phyloP scores from a whole-genome alignment of 352 stramenopile species.

The Phytophthora palmivora region DNA sequence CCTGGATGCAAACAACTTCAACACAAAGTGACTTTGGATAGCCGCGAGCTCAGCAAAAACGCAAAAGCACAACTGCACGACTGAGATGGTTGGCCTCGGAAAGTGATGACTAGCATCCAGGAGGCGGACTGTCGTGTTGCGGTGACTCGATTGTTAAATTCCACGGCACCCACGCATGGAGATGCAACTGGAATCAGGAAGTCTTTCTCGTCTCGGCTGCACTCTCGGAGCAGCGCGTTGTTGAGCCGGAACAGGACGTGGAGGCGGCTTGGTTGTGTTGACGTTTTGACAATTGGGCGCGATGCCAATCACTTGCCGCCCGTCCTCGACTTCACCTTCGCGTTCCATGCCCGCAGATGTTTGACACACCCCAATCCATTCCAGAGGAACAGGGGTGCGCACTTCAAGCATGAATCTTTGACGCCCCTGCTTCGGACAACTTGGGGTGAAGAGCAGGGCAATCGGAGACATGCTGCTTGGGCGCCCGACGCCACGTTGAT shows the following conservation, averaged over 20 bases:
- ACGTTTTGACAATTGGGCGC: constrained; percentile 28
- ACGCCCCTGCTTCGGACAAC: constrained; percentile 12
- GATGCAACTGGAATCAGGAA: constrained; percentile 29
- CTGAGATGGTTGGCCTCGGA: constrained; percentile 1
- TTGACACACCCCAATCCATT: no score
- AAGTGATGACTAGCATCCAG: constrained; percentile 23
- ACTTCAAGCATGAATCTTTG: constrained; percentile 34
- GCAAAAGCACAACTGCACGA: no score
- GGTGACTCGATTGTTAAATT: background rate
- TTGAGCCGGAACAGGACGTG: constrained; percentile 15
- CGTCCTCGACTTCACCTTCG: constrained; percentile 24
- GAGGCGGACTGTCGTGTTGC: constrained; percentile 8
- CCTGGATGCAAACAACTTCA: constrained; percentile 28
- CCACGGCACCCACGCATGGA: constrained; percentile 11
- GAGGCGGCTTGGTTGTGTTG: constrained; percentile 16
- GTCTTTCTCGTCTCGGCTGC: constrained; percentile 11
- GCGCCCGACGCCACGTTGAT: constrained; percentile 11
- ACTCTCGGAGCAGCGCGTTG: constrained; percentile 1
- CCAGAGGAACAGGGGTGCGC: constrained; percentile 16
- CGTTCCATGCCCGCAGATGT: constrained; percentile 30
- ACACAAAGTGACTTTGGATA: constrained; percentile 35
- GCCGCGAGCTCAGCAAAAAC: constrained; percentile 14
- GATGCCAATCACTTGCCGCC: constrained; percentile 10
- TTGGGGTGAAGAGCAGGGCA: constrained; percentile 5
- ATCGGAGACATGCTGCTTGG: constrained; percentile 10